phyloP scores from a whole-genome alignment of 345 rosid genomes.

The Heritiera littoralis region DNA sequence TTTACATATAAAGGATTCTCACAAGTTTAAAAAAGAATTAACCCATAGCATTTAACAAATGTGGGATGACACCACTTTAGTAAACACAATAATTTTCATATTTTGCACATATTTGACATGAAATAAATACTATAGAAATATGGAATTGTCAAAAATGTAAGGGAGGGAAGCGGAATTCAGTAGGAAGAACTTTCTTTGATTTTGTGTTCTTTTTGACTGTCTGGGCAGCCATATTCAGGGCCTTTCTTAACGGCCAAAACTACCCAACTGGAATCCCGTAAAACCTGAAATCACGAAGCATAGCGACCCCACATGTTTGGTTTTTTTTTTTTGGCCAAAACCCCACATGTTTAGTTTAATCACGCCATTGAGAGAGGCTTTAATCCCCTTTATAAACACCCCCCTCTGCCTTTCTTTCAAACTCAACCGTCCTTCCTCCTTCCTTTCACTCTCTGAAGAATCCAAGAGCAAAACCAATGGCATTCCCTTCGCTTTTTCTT shows the following conservation, averaged over 20 bases:
- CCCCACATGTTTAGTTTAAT: constrained; percentile 42
- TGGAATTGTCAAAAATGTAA: too few species aligned
- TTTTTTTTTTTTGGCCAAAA: background rate
- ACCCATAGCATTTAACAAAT: too few species aligned
- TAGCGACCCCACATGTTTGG: constrained; percentile 36
- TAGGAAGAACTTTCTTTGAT: background rate
- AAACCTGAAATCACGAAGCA: constrained; percentile 52
- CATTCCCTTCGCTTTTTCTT: constrained; percentile 30
- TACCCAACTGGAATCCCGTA: constrained; percentile 43
- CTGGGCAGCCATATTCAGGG: constrained; percentile 1
- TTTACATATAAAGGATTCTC: too few species aligned
- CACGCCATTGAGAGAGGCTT: constrained; percentile 32
- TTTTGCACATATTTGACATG: too few species aligned
- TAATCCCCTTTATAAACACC: constrained; percentile 40
- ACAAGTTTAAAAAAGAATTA: too few species aligned
- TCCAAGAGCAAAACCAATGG: constrained; percentile 26
- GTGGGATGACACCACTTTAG: too few species aligned
- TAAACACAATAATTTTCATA: too few species aligned
- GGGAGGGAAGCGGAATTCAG: background rate
- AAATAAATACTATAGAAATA: too few species aligned
- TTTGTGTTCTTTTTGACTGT: constrained; percentile 27
- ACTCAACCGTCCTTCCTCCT: constrained; percentile 15
- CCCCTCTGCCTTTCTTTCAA: constrained; percentile 9
- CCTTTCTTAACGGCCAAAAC: constrained; percentile 44
- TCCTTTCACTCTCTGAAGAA: background rate